These are phyloP conservation scores for Cutaneotrichosporon curvatum DNA, from an alignment of 1,284 basidiomycete genomes.

Conservation along the genomic window DNA sequence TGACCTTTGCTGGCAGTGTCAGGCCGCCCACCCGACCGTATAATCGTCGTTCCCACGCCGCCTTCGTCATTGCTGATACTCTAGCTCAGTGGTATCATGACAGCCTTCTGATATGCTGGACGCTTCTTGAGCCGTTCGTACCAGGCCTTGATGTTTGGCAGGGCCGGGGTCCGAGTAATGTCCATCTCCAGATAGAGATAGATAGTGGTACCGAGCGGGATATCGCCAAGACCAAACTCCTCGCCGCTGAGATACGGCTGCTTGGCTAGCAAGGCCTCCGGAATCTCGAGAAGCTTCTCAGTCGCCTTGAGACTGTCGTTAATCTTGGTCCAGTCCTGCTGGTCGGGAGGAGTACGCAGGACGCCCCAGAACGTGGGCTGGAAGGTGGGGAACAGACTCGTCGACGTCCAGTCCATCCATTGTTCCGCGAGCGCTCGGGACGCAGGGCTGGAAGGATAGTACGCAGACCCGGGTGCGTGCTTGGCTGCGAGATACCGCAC, in stretches of 20 bases:
- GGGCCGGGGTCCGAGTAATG: slow-evolving; percentile 1
- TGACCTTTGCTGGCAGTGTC: too few relatives aligned
- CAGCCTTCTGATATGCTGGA: slow-evolving; percentile 7
- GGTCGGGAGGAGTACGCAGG: slow-evolving; percentile 3
- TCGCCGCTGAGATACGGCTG: slow-evolving; percentile 3
- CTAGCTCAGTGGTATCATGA: slow-evolving; percentile 6
- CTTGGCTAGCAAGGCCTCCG: slow-evolving; percentile 7
- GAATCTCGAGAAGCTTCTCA: not conserved
- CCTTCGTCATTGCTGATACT: too few relatives aligned
- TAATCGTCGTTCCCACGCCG: too few relatives aligned
- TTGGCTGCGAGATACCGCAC: slow-evolving; percentile 12
- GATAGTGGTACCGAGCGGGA: slow-evolving; percentile 7
- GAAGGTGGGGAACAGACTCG: not conserved
- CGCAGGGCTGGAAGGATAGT: not conserved
- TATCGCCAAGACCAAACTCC: slow-evolving; percentile 10
- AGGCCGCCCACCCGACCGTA: too few relatives aligned
- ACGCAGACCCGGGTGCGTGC: not conserved
- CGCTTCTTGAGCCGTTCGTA: slow-evolving; percentile 5
- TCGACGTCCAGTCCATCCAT: slow-evolving; percentile 14
- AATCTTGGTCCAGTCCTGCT: slow-evolving; percentile 7
- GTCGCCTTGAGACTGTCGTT: not conserved
- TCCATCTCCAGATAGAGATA: slow-evolving; percentile 10
- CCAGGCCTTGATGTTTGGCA: slow-evolving; percentile 6
- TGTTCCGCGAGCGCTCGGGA: slow-evolving; percentile 3
- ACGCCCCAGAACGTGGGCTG: slow-evolving; percentile 4